Evolutionary conservation across 805 yeast species (phyloP).

Genomic region (Kregervanrija pseudodelftensis): DNA sequence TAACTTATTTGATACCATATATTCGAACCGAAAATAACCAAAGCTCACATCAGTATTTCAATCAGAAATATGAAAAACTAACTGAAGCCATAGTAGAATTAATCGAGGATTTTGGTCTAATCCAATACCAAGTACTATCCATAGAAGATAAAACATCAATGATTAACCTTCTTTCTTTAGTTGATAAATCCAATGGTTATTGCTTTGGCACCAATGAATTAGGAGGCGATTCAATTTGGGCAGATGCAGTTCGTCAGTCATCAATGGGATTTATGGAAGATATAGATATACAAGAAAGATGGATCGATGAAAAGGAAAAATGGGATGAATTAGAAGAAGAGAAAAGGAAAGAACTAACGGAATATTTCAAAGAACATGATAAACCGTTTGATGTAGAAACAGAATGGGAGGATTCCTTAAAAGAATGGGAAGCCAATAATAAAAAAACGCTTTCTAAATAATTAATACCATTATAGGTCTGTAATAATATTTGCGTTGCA

Average conservation of each 20-base stretch:
- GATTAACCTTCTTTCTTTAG: slow-evolving; percentile 69
- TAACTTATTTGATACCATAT: slow-evolving; percentile 58
- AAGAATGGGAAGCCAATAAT: slow-evolving; percentile 44
- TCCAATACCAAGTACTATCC: slow-evolving; percentile 81
- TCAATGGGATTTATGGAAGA: slow-evolving; percentile 48
- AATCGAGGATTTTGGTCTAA: slow-evolving; percentile 80
- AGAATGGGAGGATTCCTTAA: slow-evolving; percentile 62
- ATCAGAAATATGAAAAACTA: slow-evolving; percentile 42
- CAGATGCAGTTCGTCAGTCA: slow-evolving; percentile 80
- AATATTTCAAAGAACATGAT: slow-evolving; percentile 27
- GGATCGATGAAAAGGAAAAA: slow-evolving; percentile 79
- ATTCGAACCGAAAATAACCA: slow-evolving; percentile 69
- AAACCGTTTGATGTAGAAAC: slow-evolving; percentile 50
- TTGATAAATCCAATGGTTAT: slow-evolving; percentile 93
- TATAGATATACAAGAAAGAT: slow-evolving; percentile 84
- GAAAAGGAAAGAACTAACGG: slow-evolving; percentile 32
- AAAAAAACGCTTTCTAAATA: slow-evolving; percentile 9
- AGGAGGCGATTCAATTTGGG: slow-evolving; percentile 97
- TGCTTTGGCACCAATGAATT: slow-evolving; percentile 87
- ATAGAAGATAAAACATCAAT: slow-evolving; percentile 89
- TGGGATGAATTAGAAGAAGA: slow-evolving; percentile 63
- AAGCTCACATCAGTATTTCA: slow-evolving; percentile 46
- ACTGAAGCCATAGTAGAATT: slow-evolving; percentile 76
- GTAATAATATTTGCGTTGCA: no score
- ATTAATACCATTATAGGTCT: neutral